Evolutionary conservation across 2,329 filamentous ascomycete genomes (phyloP).

Genomic region (Sphaceloma murrayae): DNA sequence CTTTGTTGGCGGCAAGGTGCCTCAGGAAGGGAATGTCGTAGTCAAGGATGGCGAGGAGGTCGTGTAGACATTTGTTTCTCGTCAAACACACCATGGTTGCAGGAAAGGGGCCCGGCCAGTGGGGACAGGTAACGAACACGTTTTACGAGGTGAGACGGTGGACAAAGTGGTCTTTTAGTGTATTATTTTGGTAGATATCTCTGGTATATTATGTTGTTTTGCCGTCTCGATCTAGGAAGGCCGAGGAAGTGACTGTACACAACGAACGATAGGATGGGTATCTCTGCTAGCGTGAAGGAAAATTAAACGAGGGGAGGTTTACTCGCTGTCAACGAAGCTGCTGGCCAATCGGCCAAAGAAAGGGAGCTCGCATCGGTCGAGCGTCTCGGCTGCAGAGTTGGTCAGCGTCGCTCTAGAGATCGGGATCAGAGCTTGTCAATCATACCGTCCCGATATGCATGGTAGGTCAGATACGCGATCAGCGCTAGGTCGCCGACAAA

Average conservation of each 20-base stretch:
- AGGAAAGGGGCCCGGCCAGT: too few relatives aligned
- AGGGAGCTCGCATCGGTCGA: slow-evolving; percentile 69
- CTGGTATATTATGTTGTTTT: not conserved
- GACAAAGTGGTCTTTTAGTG: not conserved
- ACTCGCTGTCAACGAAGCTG: slow-evolving; percentile 84
- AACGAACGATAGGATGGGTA: slow-evolving; percentile 2
- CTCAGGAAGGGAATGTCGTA: slow-evolving; percentile 28
- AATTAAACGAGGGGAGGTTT: slow-evolving; percentile 17
- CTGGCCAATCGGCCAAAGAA: slow-evolving; percentile 79
- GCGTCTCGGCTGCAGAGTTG: slow-evolving; percentile 50
- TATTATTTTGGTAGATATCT: not conserved
- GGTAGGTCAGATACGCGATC: slow-evolving; percentile 65
- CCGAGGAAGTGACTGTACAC: not conserved
- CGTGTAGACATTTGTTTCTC: too few relatives aligned
- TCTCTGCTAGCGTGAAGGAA: slow-evolving; percentile 3
- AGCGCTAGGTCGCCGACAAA: slow-evolving; percentile 65
- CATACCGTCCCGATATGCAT: slow-evolving; percentile 80
- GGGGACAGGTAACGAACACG: not conserved
- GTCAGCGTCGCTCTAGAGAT: too few relatives aligned
- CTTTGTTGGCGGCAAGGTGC: slow-evolving; percentile 25
- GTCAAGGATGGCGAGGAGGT: slow-evolving; percentile 25
- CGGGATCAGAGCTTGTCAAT: too few relatives aligned
- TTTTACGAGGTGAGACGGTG: too few relatives aligned
- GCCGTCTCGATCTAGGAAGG: too few relatives aligned
- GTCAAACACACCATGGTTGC: too few relatives aligned